Conservation (phyloP, 371 early-diverging fungal species). For the Mucor irregularis region DNA sequence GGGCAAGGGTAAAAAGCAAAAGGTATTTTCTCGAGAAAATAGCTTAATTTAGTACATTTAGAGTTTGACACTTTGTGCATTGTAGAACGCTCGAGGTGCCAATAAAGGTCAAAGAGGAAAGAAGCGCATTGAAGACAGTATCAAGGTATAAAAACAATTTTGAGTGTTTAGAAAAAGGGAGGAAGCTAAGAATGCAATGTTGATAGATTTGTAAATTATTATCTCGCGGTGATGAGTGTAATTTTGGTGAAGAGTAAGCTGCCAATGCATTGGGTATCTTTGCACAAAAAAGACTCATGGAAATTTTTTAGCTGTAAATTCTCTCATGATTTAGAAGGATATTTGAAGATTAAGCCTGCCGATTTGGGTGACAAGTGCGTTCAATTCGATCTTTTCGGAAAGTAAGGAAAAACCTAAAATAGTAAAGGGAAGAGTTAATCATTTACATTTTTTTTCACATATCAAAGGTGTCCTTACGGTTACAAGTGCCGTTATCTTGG, state of each 20-base stretch:
- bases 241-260: slow-evolving; percentile 48
- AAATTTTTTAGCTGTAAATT: slow-evolving; percentile 55
- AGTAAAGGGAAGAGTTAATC: too few species aligned
- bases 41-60: background rate
- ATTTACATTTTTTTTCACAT: background rate
- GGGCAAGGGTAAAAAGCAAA: slow-evolving; percentile 17
- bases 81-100: slow-evolving; percentile 31
- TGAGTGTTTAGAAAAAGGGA: too few species aligned
- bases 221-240: slow-evolving; percentile 55
- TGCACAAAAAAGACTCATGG: background rate
- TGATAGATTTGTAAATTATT: slow-evolving; percentile 53
- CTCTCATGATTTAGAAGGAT: slow-evolving; percentile 68
- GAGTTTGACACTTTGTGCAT: background rate
- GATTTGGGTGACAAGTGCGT: slow-evolving; percentile 81
- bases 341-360: slow-evolving; percentile 59
- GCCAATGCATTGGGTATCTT: too few species aligned
- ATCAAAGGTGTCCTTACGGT: slow-evolving; percentile 55
- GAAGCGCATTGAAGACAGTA: slow-evolving; percentile 36
- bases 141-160: slow-evolving; percentile 34
- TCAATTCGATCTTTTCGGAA: slow-evolving; percentile 71
- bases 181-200: too few species aligned
- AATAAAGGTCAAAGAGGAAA: slow-evolving; percentile 46
- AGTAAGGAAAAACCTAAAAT: slow-evolving; percentile 43
- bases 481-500: slow-evolving; percentile 78
- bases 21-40: slow-evolving; percentile 14